A percentile compares a stretch with the other conserved stretches of the same genome.
Evolutionary conservation across 1,284 basidiomycete genomes (phyloP).

Genomic region (Irpex lacteus): DNA sequence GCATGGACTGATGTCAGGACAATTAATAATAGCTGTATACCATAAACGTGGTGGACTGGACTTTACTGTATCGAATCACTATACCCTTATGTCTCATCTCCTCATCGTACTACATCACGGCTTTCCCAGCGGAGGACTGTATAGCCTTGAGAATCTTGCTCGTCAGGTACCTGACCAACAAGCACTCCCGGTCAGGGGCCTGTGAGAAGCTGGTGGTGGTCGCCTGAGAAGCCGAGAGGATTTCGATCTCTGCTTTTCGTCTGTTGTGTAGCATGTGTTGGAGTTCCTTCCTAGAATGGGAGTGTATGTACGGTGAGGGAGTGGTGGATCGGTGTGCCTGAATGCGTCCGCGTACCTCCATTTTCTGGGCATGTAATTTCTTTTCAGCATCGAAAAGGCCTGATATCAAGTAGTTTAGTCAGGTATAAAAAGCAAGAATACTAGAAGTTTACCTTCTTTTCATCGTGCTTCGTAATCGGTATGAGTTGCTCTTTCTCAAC

Average conservation of each 20-base stretch:
- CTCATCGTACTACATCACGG: background rate
- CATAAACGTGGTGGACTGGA: background rate
- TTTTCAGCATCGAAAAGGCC: conserved; percentile 68
- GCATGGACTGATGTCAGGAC: too few relatives aligned
- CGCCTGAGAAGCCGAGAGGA: conserved; percentile 40
- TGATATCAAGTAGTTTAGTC: conserved; percentile 33
- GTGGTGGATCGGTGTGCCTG: background rate
- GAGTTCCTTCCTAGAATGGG: conserved; percentile 63
- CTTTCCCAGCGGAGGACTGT: background rate
- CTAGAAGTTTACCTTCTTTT: too few relatives aligned
- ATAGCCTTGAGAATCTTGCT: conserved; percentile 20
- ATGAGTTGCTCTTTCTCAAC: conserved; percentile 62
- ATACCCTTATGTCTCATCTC: background rate
- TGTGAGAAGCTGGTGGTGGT: background rate
- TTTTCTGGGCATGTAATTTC: conserved; percentile 47
- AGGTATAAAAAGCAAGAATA: too few relatives aligned
- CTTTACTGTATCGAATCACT: background rate
- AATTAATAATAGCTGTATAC: too few relatives aligned
- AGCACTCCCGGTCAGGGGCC: background rate
- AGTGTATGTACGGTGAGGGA: background rate
- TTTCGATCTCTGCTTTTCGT: conserved; percentile 88
- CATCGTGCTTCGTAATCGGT: conserved; percentile 69
- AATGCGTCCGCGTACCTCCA: conserved; percentile 63
- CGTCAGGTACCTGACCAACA: conserved; percentile 25
- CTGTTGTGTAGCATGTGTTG: conserved; percentile 73